Conservation (phyloP, 192 early-diverging fungal genomes). For the Backusella westeae region DNA sequence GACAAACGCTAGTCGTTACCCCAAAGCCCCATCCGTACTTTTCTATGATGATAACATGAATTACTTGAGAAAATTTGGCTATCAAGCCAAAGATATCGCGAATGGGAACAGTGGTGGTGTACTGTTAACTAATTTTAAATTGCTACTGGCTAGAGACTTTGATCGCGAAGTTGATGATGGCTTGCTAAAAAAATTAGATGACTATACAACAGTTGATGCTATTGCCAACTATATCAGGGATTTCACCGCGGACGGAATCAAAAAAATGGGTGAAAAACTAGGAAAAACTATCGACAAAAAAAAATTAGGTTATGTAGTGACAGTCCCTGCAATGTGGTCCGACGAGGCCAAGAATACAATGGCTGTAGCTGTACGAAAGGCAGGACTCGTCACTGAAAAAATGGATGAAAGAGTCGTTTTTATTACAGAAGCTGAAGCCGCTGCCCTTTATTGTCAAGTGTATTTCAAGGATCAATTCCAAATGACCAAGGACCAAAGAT, state of each 20-base stretch:
- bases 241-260: conserved; percentile 40
- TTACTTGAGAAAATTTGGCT: conserved; percentile 42
- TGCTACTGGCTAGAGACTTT: background rate
- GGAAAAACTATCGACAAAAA: conserved; percentile 36
- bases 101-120: conserved; percentile 22
- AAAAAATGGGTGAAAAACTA: conserved; percentile 38
- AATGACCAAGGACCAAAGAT: conserved; percentile 31
- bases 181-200: background rate
- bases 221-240: conserved; percentile 48
- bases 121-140: conserved; percentile 19
- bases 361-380: conserved; percentile 49
- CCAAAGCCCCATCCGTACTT: conserved; percentile 45
- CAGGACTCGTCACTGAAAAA: conserved; percentile 37
- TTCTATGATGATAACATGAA: conserved; percentile 44
- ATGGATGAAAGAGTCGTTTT: conserved; percentile 41
- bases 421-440: conserved; percentile 51
- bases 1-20: conserved; percentile 43
- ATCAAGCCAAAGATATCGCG: background rate
- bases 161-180: background rate
- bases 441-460: conserved; percentile 52
- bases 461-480: conserved; percentile 36
- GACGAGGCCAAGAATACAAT: conserved; percentile 51
- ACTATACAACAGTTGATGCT: conserved; percentile 31
- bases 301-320: conserved; percentile 37
- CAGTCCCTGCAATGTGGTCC: conserved; percentile 53